Conservation (phyloP, 2,329 filamentous ascomycete species). For the Ustulina deusta region DNA sequence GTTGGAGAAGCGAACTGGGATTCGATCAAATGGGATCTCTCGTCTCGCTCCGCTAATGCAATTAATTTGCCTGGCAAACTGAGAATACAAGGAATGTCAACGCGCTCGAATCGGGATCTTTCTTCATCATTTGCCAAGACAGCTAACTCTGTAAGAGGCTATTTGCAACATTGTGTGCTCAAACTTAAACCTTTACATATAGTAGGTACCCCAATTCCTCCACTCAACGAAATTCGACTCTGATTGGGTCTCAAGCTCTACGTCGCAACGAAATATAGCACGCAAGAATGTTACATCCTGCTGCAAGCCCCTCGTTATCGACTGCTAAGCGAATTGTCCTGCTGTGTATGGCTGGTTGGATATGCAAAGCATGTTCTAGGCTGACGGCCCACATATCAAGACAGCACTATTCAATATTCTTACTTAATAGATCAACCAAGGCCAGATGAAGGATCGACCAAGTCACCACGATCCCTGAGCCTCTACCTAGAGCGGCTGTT, state of each 20-base stretch:
- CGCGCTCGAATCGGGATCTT: slow-evolving; percentile 1
- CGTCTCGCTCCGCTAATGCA: slow-evolving; percentile 1
- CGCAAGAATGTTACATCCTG: slow-evolving; percentile 15
- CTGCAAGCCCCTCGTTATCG: not conserved
- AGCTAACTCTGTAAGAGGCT: not conserved
- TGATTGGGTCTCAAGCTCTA: not conserved
- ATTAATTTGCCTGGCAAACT: slow-evolving; percentile 8
- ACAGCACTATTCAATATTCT: slow-evolving; percentile 24
- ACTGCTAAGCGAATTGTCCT: slow-evolving; percentile 17
- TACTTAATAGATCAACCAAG: slow-evolving; percentile 26
- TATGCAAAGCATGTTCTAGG: slow-evolving; percentile 32
- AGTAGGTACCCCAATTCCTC: not conserved
- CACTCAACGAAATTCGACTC: not conserved
- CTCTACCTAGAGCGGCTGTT: slow-evolving; percentile 10
- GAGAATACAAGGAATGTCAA: not conserved
- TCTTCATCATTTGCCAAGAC: slow-evolving; percentile 8
- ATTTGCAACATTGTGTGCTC: not conserved
- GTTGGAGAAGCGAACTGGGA: not conserved
- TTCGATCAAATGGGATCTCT: slow-evolving; percentile 4
- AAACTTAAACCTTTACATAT: not conserved
- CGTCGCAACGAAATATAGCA: slow-evolving; percentile 2
- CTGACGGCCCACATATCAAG: slow-evolving; percentile 9
- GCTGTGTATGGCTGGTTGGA: slow-evolving; percentile 1
- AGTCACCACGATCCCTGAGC: slow-evolving; percentile 2
- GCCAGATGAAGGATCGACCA: slow-evolving; percentile 14